Evolutionary conservation across 306 rosid species (phyloP).

Genomic region (Crataegus laevigata): DNA sequence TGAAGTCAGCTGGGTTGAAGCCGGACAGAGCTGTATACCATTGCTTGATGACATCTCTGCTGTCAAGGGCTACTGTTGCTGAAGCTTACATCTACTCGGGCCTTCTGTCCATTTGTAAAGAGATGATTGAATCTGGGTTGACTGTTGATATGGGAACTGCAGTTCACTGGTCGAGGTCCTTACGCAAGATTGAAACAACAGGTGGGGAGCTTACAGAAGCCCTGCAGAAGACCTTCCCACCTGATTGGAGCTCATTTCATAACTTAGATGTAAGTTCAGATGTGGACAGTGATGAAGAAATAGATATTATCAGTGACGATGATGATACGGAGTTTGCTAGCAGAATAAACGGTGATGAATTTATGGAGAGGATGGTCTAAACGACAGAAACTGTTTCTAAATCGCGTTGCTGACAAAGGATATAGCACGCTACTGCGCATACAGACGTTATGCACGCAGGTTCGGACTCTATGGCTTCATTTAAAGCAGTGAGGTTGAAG

Average conservation of each 20-base stretch:
- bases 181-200: slow-evolving; percentile 68
- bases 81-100: slow-evolving; percentile 63
- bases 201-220: slow-evolving; percentile 91
- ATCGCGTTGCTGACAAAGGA: background rate
- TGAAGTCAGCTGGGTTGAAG: slow-evolving; percentile 72
- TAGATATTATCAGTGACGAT: slow-evolving; percentile 4
- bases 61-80: slow-evolving; percentile 81
- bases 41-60: slow-evolving; percentile 88
- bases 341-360: background rate
- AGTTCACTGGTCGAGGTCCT: slow-evolving; percentile 85
- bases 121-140: slow-evolving; percentile 71
- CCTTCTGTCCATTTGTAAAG: slow-evolving; percentile 55
- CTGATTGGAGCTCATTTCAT: slow-evolving; percentile 71
- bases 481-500: background rate
- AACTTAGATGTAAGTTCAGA: slow-evolving; percentile 24
- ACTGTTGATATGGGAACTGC: slow-evolving; percentile 98
- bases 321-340: slow-evolving; percentile 20
- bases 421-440: background rate
- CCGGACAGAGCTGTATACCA: slow-evolving; percentile 96
- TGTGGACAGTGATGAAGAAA: slow-evolving; percentile 30
- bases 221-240: slow-evolving; percentile 88
- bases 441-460: background rate
- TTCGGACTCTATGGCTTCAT: background rate
- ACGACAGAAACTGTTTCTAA: slow-evolving; percentile 10
- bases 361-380: slow-evolving; percentile 12